Evolutionary conservation across 768 basidiomycete genomes (phyloP).

Genomic region (Xerocomellus chrysenteron): DNA sequence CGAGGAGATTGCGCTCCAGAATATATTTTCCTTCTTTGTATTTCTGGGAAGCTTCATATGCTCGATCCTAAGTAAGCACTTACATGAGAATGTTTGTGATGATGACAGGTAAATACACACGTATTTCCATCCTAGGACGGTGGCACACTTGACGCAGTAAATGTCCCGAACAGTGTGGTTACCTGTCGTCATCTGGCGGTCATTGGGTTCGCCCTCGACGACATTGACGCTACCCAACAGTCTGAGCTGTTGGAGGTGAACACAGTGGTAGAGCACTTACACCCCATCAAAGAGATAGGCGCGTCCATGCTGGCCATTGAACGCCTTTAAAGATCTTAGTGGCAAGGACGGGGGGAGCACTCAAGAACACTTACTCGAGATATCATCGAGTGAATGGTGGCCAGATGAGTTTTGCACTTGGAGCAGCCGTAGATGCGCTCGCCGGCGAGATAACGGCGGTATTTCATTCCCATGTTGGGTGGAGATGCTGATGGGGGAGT

Average conservation of each 20-base stretch:
- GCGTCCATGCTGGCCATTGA: slow-evolving; percentile 94
- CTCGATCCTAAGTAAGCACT: slow-evolving; percentile 67
- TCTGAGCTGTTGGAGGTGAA: slow-evolving; percentile 10
- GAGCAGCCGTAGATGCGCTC: slow-evolving; percentile 87
- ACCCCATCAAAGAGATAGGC: slow-evolving; percentile 94
- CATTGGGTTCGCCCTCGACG: slow-evolving; percentile 83
- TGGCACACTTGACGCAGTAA: slow-evolving; percentile 86
- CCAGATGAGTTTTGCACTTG: slow-evolving; percentile 84
- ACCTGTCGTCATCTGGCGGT: slow-evolving; percentile 96
- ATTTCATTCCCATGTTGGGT: slow-evolving; percentile 79
- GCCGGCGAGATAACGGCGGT: slow-evolving; percentile 81
- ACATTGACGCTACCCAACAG: slow-evolving; percentile 74
- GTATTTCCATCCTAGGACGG: slow-evolving; percentile 96
- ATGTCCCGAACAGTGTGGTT: slow-evolving; percentile 96
- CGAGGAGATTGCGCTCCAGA: slow-evolving; percentile 88
- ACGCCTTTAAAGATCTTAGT: slow-evolving; percentile 59
- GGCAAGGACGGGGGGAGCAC: neutral
- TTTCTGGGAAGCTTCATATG: slow-evolving; percentile 86
- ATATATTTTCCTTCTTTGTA: slow-evolving; percentile 99
- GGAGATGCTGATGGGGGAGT: neutral
- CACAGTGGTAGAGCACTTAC: slow-evolving; percentile 49
- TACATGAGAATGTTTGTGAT: neutral
- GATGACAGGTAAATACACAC: slow-evolving; percentile 39
- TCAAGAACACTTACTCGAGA: slow-evolving; percentile 60
- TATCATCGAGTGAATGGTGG: slow-evolving; percentile 89